Evolutionary conservation across 1,139 yeast genomes (phyloP).

Genomic region (Hansenula anomala): DNA sequence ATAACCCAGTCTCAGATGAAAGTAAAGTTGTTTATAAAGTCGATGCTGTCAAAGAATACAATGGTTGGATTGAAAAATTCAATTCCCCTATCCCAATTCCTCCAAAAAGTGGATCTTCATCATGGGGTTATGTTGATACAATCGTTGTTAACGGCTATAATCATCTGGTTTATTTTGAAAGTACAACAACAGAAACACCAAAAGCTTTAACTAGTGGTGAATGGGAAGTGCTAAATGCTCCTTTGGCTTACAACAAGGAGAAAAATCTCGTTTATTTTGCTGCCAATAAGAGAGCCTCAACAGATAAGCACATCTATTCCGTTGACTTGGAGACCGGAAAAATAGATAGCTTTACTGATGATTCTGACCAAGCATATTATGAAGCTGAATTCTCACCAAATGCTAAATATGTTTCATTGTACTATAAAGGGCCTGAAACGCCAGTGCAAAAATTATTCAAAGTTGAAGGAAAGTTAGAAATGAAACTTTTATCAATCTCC

Average conservation of each 20-base stretch:
- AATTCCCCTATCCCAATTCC: conserved; percentile 27
- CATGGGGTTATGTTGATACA: conserved; percentile 64
- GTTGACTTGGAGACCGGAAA: conserved; percentile 26
- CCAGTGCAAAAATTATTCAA: conserved; percentile 36
- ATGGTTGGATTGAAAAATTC: conserved; percentile 50
- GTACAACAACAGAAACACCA: conserved; percentile 37
- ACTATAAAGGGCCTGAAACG: conserved; percentile 58
- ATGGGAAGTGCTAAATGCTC: conserved; percentile 57
- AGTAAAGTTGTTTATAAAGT: conserved; percentile 32
- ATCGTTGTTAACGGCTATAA: conserved; percentile 48
- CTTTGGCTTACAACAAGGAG: conserved; percentile 45
- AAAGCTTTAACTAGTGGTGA: conserved; percentile 44
- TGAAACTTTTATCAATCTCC: conserved; percentile 23
- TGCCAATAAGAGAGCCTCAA: conserved; percentile 46
- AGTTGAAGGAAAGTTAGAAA: conserved; percentile 22
- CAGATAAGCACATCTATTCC: conserved; percentile 48
- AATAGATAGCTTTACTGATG: conserved; percentile 41
- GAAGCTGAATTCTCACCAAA: conserved; percentile 52
- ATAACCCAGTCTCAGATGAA: conserved; percentile 28
- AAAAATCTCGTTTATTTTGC: conserved; percentile 52
- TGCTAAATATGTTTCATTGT: conserved; percentile 50
- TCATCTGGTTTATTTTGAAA: conserved; percentile 60
- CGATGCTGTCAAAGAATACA: conserved; percentile 40
- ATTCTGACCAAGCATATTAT: conserved; percentile 51
- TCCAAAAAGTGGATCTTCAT: conserved; percentile 32